A percentile compares a stretch with the other conserved stretches of the same genome.
Conservation (phyloP, 2,329 filamentous ascomycete genomes). For the Aspergillus felis region DNA sequence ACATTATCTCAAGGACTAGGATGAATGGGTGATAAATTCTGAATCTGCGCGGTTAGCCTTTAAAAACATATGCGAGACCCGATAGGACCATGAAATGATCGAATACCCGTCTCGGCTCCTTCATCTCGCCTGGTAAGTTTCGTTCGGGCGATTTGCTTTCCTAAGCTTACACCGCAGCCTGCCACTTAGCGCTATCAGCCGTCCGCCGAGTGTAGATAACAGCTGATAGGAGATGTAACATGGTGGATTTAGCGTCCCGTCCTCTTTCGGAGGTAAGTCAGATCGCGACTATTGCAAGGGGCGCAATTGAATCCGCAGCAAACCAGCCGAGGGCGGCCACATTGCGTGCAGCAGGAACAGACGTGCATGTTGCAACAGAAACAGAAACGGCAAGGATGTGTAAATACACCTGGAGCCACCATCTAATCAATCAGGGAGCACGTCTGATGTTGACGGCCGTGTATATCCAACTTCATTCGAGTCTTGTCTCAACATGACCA, state of each 20-base stretch:
- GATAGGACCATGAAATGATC: neutral
- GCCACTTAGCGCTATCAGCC: too few species aligned
- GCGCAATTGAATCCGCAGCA: neutral
- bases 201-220: too few species aligned
- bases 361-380: neutral
- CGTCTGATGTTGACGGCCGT: neutral
- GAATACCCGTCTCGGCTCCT: neutral
- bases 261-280: neutral
- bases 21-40: neutral
- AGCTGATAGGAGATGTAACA: neutral
- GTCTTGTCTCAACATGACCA: neutral
- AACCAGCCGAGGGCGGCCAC: neutral
- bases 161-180: neutral
- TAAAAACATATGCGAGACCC: neutral
- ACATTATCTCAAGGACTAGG: neutral
- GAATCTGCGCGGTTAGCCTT: neutral
- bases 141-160: neutral
- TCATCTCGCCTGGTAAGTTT: neutral
- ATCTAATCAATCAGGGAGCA: neutral
- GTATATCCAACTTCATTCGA: neutral
- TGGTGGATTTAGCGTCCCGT: neutral
- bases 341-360: too few species aligned
- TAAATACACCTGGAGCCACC: neutral
- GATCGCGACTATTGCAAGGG: neutral
- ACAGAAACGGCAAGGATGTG: neutral